Percentiles rank a stretch among this genome's conserved stretches.
Evolutionary conservation across 2,329 filamentous ascomycete genomes (phyloP).

Genomic region (Neoarthrinium moseri): DNA sequence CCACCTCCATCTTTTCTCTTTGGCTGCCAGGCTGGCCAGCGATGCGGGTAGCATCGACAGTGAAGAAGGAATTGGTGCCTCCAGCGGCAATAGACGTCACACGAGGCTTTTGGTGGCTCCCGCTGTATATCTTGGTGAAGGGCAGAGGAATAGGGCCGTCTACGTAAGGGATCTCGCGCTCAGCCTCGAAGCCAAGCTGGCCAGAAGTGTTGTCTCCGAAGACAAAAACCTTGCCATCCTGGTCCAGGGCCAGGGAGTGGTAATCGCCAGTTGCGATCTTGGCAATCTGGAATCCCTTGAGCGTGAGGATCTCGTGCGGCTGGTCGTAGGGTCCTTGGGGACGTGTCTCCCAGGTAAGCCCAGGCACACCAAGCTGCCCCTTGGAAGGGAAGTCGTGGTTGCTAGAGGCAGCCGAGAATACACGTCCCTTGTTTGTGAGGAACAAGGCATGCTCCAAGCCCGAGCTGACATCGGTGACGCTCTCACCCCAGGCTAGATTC

Average conservation of each 20-base stretch:
- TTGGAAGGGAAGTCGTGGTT: constrained; percentile 74
- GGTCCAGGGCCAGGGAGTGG: constrained; percentile 79
- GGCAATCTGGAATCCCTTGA: constrained; percentile 69
- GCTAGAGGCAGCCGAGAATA: constrained; percentile 86
- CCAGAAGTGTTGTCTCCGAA: constrained; percentile 91
- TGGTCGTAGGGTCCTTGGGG: constrained; percentile 77
- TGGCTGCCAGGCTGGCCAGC: constrained; percentile 32
- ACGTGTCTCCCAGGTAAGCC: constrained; percentile 75
- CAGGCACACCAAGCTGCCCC: constrained; percentile 86
- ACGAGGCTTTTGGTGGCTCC: constrained; percentile 58
- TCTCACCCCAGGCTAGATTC: constrained; percentile 67
- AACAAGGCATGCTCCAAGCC: constrained; percentile 86
- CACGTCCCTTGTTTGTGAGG: constrained; percentile 77
- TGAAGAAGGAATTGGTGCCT: constrained; percentile 84
- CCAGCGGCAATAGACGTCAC: constrained; percentile 83
- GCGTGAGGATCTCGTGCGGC: constrained; percentile 72
- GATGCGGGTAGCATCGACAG: constrained; percentile 71
- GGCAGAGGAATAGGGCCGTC: constrained; percentile 72
- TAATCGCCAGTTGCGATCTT: constrained; percentile 82
- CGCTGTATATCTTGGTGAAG: constrained; percentile 70
- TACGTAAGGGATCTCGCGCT: constrained; percentile 57
- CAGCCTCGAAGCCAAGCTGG: constrained; percentile 82
- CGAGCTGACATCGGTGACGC: constrained; percentile 69
- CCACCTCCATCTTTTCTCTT: constrained; percentile 32
- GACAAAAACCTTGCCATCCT: constrained; percentile 73